Evolutionary conservation across 2,329 filamentous ascomycete genomes (phyloP).

Genomic region (Fusarium decemcellulare): DNA sequence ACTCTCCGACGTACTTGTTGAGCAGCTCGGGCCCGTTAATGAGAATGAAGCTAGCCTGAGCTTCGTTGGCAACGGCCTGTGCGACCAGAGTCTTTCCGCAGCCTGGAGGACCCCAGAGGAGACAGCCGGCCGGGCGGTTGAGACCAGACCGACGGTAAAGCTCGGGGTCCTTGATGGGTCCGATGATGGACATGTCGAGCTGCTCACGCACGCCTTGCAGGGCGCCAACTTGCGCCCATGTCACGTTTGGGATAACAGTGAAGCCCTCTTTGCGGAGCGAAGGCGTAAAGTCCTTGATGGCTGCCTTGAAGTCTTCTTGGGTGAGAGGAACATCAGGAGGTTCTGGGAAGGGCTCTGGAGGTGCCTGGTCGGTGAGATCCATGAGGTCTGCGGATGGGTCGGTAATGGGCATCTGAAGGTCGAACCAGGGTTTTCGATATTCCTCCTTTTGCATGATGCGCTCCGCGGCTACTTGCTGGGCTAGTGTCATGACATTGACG

Average conservation of each 20-base stretch:
- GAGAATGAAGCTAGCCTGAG: constrained; percentile 97
- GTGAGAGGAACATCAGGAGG: constrained; percentile 28
- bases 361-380: constrained; percentile 27
- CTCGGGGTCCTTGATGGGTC: constrained; percentile 87
- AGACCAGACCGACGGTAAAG: constrained; percentile 84
- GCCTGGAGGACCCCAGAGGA: constrained; percentile 96
- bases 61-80: constrained; percentile 96
- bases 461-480: constrained; percentile 56
- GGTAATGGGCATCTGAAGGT: constrained; percentile 2
- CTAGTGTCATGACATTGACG: constrained; percentile 70
- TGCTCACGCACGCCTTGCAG: constrained; percentile 84
- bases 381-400: constrained; percentile 28
- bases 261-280: constrained; percentile 92
- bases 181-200: constrained; percentile 87
- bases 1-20: constrained; percentile 98
- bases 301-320: constrained; percentile 76
- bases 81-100: constrained; percentile 97
- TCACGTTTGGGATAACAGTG: constrained; percentile 92
- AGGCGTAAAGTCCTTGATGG: constrained; percentile 73
- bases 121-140: constrained; percentile 84
- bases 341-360: constrained; percentile 3
- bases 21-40: constrained; percentile 96
- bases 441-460: constrained; percentile 43
- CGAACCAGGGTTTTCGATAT: background rate
- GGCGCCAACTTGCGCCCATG: constrained; percentile 93